phyloP scores from a whole-genome alignment of 352 stramenopile species.

The Phytophthora aleatoria region DNA sequence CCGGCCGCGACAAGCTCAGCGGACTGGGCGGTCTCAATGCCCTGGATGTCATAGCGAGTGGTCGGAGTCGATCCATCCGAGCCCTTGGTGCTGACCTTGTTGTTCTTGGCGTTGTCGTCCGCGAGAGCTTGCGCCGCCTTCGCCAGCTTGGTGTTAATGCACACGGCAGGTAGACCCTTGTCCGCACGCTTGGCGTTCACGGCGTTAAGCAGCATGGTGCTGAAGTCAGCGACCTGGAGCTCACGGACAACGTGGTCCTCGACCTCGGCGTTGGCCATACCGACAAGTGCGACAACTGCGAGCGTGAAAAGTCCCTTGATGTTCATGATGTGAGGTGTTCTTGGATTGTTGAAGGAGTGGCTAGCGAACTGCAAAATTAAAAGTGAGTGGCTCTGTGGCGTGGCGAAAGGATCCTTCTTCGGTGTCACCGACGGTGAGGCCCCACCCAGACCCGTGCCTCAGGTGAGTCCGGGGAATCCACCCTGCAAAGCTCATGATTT shows the following conservation, averaged over 20 bases:
- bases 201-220: slow-evolving; percentile 33
- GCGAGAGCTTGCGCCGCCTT: slow-evolving; percentile 26
- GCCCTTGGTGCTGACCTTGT: slow-evolving; percentile 28
- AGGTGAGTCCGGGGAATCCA: neutral
- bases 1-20: slow-evolving; percentile 51
- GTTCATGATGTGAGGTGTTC: slow-evolving; percentile 23
- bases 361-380: slow-evolving; percentile 11
- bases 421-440: too few species aligned
- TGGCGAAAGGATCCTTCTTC: neutral
- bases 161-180: slow-evolving; percentile 36
- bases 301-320: slow-evolving; percentile 37
- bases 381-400: slow-evolving; percentile 20
- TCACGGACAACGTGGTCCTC: slow-evolving; percentile 22
- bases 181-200: slow-evolving; percentile 50
- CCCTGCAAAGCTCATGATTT: slow-evolving; percentile 24
- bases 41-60: slow-evolving; percentile 28
- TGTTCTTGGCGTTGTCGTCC: slow-evolving; percentile 30
- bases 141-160: slow-evolving; percentile 47
- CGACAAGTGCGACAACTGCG: slow-evolving; percentile 23
- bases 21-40: slow-evolving; percentile 7
- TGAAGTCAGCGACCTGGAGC: slow-evolving; percentile 45
- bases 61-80: slow-evolving; percentile 35
- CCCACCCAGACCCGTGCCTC: too few species aligned
- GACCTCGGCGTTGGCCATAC: slow-evolving; percentile 23
- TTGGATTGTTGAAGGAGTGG: slow-evolving; percentile 8